Evolutionary conservation across 208 protist species (phyloP), one percentile per base, ranked within the genome.

Genomic region (Trypanosoma melophagium): DNA sequence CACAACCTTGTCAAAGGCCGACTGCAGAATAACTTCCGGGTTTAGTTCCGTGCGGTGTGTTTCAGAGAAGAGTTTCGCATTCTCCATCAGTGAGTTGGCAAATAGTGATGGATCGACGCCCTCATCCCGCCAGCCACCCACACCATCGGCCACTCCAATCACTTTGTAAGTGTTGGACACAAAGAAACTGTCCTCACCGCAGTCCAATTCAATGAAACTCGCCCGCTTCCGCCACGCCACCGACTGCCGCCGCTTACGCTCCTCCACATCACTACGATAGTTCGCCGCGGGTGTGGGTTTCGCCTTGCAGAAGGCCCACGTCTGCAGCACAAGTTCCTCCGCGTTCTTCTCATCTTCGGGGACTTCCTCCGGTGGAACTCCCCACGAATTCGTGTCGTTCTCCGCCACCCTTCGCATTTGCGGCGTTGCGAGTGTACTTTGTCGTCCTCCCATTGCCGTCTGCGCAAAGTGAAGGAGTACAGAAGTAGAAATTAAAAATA

Each of bases 131-230:
- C 94, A 98, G 19, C 90, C 92, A 22, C 94, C 94, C 7, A 98
- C 93, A 57, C 94, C 94, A 68, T 98, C 94, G 5, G 94, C 92
- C 35, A 97, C 87, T 22, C 92, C 94, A 63, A 97, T 88, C 38
- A 86, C 87, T 73, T 90, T 93, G 77, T 95, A 93, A 45, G 82
- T 95, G 76, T 96, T 96, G 22, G 89, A 77, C 28, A 97, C 91
- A 56, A 97, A 96, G 80, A 97, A 97, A 68, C 86, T 94, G 74
- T 97, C 93, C 58, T 97, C 93, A 21, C 93, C 93, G 68, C 93
- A 97, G 87, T 97, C 89, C 16, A 96, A 79, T 74, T 94, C 93
- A 52, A 96, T 83, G 57, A 95, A 97, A 64, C 84, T 92, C 2
- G 86, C 73, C 4, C 93, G 88, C 69, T 96, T 93, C 22, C 93